Conservation (phyloP, 352 stramenopile genomes). For the Phytophthora agathidicida region DNA sequence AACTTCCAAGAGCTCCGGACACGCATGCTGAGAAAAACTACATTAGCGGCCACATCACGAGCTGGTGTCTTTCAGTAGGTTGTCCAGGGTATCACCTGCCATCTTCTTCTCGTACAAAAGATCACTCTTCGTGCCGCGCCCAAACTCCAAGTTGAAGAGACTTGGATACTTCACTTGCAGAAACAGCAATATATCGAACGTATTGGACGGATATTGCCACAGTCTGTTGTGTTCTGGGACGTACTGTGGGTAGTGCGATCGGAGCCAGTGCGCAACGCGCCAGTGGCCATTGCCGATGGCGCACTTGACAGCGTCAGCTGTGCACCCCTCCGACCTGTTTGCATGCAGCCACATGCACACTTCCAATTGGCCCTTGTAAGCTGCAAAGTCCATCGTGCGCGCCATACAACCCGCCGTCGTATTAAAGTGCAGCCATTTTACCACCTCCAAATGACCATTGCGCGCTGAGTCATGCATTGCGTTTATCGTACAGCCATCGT, state of each 20-base stretch:
- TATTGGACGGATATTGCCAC: conserved; percentile 5
- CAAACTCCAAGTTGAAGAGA: conserved; percentile 13
- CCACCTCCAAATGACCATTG: conserved; percentile 1
- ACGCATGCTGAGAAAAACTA: too few species aligned
- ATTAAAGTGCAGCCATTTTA: conserved; percentile 7
- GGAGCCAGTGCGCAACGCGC: conserved; percentile 1
- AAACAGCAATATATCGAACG: conserved; percentile 12
- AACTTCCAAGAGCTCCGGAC: too few species aligned
- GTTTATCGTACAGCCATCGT: not conserved
- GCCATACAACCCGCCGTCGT: not conserved
- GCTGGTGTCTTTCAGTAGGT: too few species aligned
- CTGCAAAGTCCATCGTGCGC: not conserved
- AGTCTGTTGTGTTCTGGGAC: conserved; percentile 4
- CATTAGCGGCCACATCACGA: too few species aligned
- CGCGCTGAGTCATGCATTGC: not conserved
- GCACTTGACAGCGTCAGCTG: not conserved
- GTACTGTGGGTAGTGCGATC: conserved; percentile 1
- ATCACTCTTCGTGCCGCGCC: conserved; percentile 4
- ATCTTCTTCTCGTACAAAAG: not conserved
- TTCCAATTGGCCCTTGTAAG: not conserved
- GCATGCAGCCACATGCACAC: conserved; percentile 6
- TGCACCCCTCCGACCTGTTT: conserved; percentile 5
- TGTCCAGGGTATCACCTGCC: not conserved
- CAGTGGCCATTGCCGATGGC: conserved; percentile 4
- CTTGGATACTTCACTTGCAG: conserved; percentile 10